Evolutionary conservation across 228 moss, liverwort and hornwort genomes (phyloP).

Genomic region (Sphagnum fallax): DNA sequence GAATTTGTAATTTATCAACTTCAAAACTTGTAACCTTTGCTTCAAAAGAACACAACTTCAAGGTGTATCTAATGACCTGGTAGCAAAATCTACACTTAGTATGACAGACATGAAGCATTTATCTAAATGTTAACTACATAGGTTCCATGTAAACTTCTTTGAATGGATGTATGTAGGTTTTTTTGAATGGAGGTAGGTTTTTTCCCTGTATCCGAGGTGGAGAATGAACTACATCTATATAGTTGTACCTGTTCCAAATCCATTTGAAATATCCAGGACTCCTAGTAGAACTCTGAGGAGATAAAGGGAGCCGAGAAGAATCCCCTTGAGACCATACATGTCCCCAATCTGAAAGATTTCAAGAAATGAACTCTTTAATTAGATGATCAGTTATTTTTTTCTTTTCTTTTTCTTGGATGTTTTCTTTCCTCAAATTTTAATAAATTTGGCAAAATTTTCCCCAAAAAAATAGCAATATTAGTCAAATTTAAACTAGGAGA

Average conservation of each 20-base stretch:
- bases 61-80: too few species aligned
- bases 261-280: constrained; percentile 24
- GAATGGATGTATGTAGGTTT: too few species aligned
- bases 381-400: neutral
- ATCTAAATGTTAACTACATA: too few species aligned
- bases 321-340: constrained; percentile 22
- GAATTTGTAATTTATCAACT: too few species aligned
- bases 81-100: too few species aligned
- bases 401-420: neutral
- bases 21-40: too few species aligned
- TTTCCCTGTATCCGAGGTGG: too few species aligned
- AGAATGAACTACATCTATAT: too few species aligned
- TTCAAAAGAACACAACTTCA: too few species aligned
- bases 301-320: constrained; percentile 10
- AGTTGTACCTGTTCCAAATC: constrained; percentile 27
- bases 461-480: neutral
- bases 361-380: neutral
- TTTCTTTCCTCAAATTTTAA: neutral
- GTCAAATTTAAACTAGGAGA: neutral
- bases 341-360: constrained; percentile 45
- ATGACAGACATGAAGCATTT: too few species aligned
- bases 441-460: neutral
- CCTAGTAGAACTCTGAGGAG: constrained; percentile 25
- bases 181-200: too few species aligned
- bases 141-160: too few species aligned